Conservation (phyloP, 78 protist genomes). For the Protostelium mycophagum region DNA sequence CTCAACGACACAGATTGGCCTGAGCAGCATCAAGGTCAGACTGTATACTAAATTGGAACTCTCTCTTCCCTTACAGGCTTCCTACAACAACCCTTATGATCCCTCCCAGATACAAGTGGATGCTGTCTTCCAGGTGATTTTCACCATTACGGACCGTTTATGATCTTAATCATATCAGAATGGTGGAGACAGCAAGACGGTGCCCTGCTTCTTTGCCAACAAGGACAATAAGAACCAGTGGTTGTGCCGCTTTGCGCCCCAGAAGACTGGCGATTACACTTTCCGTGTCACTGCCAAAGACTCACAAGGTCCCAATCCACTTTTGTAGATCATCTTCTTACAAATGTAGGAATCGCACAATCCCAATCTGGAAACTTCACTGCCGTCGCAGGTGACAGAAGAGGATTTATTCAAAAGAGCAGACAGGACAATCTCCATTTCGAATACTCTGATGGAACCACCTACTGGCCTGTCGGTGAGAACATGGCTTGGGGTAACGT, state of each 20-base stretch:
- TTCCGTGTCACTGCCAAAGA: not conserved
- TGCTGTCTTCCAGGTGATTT: not conserved
- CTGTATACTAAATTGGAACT: not conserved
- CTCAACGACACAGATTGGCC: not conserved
- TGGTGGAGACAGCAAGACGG: not conserved
- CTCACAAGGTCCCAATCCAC: not conserved
- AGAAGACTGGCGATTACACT: not conserved
- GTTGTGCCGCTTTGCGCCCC: not conserved
- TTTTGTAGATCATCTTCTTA: not conserved
- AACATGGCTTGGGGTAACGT: not conserved
- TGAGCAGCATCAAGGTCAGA: not conserved
- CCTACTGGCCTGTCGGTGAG: not conserved
- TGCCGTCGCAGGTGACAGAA: not conserved
- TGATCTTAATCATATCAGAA: not conserved
- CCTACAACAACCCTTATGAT: not conserved
- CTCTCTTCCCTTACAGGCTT: not conserved
- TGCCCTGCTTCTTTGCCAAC: not conserved
- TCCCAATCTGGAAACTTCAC: not conserved
- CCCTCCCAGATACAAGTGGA: not conserved
- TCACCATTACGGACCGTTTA: too few species aligned
- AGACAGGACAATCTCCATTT: not conserved
- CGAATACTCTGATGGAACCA: not conserved
- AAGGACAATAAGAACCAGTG: not conserved
- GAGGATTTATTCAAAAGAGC: not conserved
- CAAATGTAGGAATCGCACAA: not conserved